Evolutionary conservation across 2,329 filamentous ascomycete genomes (phyloP), one percentile per base, ranked within the genome.

Genomic region (Colletotrichum navitas): DNA sequence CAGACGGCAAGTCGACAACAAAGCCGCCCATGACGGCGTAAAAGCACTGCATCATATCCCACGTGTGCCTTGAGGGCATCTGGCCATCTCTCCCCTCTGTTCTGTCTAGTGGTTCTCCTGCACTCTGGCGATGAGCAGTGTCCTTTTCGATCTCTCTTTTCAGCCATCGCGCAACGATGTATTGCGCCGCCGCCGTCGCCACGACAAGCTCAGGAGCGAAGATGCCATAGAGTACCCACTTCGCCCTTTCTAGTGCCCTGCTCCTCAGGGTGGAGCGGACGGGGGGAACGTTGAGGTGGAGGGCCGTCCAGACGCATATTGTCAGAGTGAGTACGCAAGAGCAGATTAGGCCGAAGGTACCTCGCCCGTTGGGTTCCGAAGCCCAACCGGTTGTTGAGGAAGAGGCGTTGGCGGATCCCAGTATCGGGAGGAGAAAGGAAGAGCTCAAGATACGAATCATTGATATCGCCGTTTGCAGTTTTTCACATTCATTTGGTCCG

Each of bases 241-340:
- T 75, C 66, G 66, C 10, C 75, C 12, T 61, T 75, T 76, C 55
- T 34, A 61, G 32, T 51, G 64, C 55, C 60, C 73, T 41, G 51
- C 56, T 39, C 69, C 58, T n/a, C n/a, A 49, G 2, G 29, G 26
- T 16, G 49, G 64, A 60, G 71, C 69, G 29, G 65, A 51, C 21
- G 34, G 74, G 60, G 18, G 78, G 78, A 21, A 82, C 74, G 63
- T 82, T 81, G 24, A 81, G 74, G 65, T 82, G 79, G 7, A 82
- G 63, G 21, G 79, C 78, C 14, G 78, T 76, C 77, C 78, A 82
- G 18, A 80, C 77, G 68, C 79, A 82, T 8, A 81, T 72, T 3
- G 75, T 72, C 1, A 82, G 71, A 5, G 80, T 81, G 11, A 79
- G 62, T 4, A 80, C 56, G 66, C 80, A 81, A 21, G 76, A 78